phyloP scores from a whole-genome alignment of 164 flowering plant genomes.

The Nelumbo lutea region DNA sequence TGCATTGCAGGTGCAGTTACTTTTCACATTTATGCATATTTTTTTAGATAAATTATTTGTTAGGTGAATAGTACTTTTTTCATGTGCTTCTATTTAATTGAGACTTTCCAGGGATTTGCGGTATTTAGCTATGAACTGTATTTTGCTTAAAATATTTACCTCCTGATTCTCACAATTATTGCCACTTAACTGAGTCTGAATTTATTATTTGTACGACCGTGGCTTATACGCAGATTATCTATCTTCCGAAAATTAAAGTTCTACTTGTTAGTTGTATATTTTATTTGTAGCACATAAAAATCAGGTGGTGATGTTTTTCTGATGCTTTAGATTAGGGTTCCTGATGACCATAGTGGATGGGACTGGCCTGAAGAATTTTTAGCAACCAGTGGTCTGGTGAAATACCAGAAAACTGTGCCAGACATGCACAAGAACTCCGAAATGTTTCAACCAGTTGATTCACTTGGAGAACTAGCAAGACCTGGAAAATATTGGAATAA shows the following conservation, averaged over 20 bases:
- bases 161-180: no score
- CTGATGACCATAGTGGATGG: conserved; percentile 64
- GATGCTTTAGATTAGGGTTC: conserved; percentile 68
- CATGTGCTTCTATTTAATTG: no score
- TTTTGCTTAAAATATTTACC: neutral
- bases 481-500: conserved; percentile 22
- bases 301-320: conserved; percentile 50
- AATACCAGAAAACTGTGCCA: conserved; percentile 19
- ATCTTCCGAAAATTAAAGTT: conserved; percentile 29
- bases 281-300: conserved; percentile 36
- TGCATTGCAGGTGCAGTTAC: no score
- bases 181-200: no score
- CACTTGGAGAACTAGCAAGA: conserved; percentile 23
- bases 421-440: conserved; percentile 23
- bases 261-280: conserved; percentile 39
- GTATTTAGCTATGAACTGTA: neutral
- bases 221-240: conserved; percentile 2
- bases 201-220: no score
- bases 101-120: neutral
- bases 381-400: conserved; percentile 32
- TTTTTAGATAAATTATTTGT: no score
- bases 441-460: conserved; percentile 20
- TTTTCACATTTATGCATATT: no score
- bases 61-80: no score
- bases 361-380: conserved; percentile 63